Evolutionary conservation across 805 yeast species (phyloP).

Genomic region (Pichia sporocuriosa): DNA sequence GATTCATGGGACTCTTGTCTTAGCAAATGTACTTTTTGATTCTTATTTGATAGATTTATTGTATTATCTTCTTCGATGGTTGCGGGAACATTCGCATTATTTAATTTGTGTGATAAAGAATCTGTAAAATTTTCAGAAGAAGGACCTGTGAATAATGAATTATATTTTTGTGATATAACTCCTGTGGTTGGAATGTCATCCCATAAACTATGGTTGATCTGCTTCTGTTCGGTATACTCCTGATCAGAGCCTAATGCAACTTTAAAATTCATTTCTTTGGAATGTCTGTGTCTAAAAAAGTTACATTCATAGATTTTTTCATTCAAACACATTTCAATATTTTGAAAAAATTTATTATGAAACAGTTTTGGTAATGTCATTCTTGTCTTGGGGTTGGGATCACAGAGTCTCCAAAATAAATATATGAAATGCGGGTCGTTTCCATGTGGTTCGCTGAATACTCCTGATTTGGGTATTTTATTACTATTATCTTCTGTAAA

Average conservation of each 20-base stretch:
- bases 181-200: conserved; percentile 7
- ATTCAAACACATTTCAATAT: conserved; percentile 52
- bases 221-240: conserved; percentile 9
- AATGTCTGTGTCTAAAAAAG: conserved; percentile 16
- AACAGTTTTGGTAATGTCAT: conserved; percentile 49
- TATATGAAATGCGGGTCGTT: conserved; percentile 16
- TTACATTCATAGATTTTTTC: conserved; percentile 32
- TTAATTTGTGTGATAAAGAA: too few relatives aligned
- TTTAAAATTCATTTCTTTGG: conserved; percentile 8
- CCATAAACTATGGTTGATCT: conserved; percentile 8
- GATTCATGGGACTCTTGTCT: too few relatives aligned
- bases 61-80: too few relatives aligned
- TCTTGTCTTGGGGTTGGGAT: conserved; percentile 50
- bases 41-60: too few relatives aligned
- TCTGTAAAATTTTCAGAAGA: too few relatives aligned
- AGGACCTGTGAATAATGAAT: not conserved
- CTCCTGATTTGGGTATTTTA: conserved; percentile 38
- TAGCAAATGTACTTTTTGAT: too few relatives aligned
- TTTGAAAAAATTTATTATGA: conserved; percentile 56
- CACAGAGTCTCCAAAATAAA: conserved; percentile 61
- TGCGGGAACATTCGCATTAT: too few relatives aligned
- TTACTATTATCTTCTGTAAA: conserved; percentile 47
- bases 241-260: conserved; percentile 6
- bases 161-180: not conserved
- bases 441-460: conserved; percentile 25